Conservation (phyloP, 352 stramenopile genomes). For the Globisporangium mamillatum region DNA sequence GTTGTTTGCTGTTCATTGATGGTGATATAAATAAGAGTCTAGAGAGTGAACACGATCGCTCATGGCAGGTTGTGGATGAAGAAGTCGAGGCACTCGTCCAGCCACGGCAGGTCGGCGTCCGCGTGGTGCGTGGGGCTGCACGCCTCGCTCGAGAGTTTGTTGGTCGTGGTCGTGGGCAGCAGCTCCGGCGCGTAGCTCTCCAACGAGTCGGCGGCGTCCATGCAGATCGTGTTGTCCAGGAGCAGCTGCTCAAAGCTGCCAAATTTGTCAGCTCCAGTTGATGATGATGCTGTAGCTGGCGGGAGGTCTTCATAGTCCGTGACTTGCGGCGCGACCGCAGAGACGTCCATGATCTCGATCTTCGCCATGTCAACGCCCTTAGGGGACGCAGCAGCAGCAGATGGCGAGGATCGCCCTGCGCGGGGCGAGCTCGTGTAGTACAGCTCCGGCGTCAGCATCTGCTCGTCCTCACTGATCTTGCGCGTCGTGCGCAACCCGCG, state of each 20-base stretch:
- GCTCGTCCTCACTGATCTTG: slow-evolving; percentile 13
- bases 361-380: slow-evolving; percentile 7
- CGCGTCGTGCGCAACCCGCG: slow-evolving; percentile 24
- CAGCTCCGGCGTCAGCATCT: slow-evolving; percentile 1
- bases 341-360: slow-evolving; percentile 10
- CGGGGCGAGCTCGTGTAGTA: slow-evolving; percentile 12
- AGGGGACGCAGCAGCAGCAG: not conserved
- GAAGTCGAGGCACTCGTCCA: slow-evolving; percentile 32
- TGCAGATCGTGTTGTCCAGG: slow-evolving; percentile 2
- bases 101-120: slow-evolving; percentile 18
- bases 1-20: not conserved
- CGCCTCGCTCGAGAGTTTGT: not conserved
- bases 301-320: not conserved
- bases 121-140: slow-evolving; percentile 15
- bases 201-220: not conserved
- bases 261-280: not conserved
- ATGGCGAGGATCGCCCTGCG: not conserved
- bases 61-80: slow-evolving; percentile 25
- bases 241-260: slow-evolving; percentile 19
- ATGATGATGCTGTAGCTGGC: not conserved
- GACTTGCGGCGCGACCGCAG: not conserved
- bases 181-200: not conserved
- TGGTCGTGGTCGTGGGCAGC: not conserved
- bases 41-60: not conserved
- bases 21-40: not conserved